Evolutionary conservation across 345 rosid genomes (phyloP), one percentile per base, ranked within the genome.

Genomic region (Punica granatum): DNA sequence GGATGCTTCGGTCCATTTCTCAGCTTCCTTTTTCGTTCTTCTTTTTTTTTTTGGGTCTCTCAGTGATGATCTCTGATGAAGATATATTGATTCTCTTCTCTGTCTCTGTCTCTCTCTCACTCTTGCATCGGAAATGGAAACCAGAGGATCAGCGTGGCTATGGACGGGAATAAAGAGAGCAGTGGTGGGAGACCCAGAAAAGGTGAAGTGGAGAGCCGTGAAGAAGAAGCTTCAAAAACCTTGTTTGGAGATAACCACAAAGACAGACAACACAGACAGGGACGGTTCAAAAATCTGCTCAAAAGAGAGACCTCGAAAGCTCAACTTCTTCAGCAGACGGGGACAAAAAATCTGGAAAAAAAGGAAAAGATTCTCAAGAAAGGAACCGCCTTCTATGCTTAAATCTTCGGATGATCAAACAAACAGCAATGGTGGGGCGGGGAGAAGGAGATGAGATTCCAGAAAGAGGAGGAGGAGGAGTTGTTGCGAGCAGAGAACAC

Each of bases 1-100:
- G 76, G 72, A 75, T 75, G 21, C 82, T 75, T 33, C 66, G 77
- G 46, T 84, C 86, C 81, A 82, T 81, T 58, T 56, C 19, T 26
- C 5, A 10, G 16, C n/a, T 8, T 4, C 18, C 12, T 36, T 63
- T 23, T 6, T 39, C 16, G n/a, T 28, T 32, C 21, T 60, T 36
- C 53, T 26, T 41, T 9, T 0, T n/a, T 13, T 6, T 21, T 13
- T 7, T 7, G 44, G 16, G 1, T 60, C 41, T 16, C 64, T 60
- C n/a, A n/a, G n/a, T n/a, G n/a, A 28, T 53, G 60, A n/a, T 11
- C 41, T 37, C 11, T 37, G 5, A 37, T 4, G 41, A 37, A 4
- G 41, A 37, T 37, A 4, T 37, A 5, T 37, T 5, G 46, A 37
- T 34, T n/a, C 3, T 36, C 64, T 36, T 63, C 42, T 32, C n/a